Base-by-base conservation (phyloP, 495 filamentous ascomycete genomes). In the Neurospora sp. region DNA sequence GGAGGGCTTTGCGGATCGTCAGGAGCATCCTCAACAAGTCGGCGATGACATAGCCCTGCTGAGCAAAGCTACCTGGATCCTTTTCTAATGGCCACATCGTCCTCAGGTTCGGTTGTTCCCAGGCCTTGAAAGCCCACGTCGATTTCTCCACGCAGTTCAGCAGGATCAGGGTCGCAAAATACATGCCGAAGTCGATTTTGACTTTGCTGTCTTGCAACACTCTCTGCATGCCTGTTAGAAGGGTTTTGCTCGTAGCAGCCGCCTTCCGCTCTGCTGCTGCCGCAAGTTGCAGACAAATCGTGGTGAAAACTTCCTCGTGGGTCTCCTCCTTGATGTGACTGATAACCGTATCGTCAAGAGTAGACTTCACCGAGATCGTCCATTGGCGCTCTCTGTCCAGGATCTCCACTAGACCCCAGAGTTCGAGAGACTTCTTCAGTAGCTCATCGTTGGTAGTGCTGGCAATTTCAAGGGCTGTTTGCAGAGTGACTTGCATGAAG, bases 101-200 rank as follows among this genome's bases (percentile, higher is more conserved):
- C 70, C 87, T 79, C 70, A 87, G 79, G 69, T 85, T 80, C 31
- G 89, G 86, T 75, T 91, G 87, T 60, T 92, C 90, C 90, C 90
- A 93, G 0, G 87, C 89, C 41, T 89, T 90, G 84, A 93, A 94
- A 0, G 92, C 86, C 91, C 93, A 95, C 71, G 90, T 92, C n/a
- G 91, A 91, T 79, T 93, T 91, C 82, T 96, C 93, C 11, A 95
- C 88, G 73, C 92, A 93, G 79, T 91, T 92, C 44, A 96, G 84
- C 20, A 95, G 86, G 42, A 96, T 87, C 72, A 95, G 81, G 14
- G 90, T 88, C 5, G 91, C 88, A 18, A 95, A 84, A 80, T 93
- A 95, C 62, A 91, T 93, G 77, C 91, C 89, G 74, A 94, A 93
- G 49, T 84, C 83, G 76, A 88, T 88, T 74, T 87, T 91, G 54